A percentile compares a stretch with the other conserved stretches of the same genome.
Evolutionary conservation across 169 alveolate genomes (phyloP).

Genomic region (Cryptosporidium ryanae): DNA sequence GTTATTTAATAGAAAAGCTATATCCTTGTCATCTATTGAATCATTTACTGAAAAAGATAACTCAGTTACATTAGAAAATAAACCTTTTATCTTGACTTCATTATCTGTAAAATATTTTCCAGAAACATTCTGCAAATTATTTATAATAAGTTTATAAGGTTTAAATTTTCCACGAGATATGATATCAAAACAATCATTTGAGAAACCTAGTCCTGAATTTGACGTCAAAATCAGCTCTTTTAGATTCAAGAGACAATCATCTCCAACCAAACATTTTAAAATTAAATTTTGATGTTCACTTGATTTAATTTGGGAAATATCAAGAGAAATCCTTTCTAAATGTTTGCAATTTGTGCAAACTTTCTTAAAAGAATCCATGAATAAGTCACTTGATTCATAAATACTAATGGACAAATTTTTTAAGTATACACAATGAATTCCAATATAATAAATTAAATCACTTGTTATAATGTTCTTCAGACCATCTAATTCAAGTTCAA

Average conservation of each 20-base stretch:
- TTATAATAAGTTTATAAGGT: constrained; percentile 17
- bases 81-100: not conserved
- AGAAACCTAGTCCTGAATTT: constrained; percentile 24
- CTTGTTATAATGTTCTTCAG: constrained; percentile 49
- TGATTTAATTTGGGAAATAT: constrained; percentile 28
- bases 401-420: constrained; percentile 19
- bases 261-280: constrained; percentile 10
- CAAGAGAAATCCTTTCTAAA: not conserved
- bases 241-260: constrained; percentile 6
- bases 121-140: constrained; percentile 30
- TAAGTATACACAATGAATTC: not conserved
- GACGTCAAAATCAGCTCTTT: constrained; percentile 6
- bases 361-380: constrained; percentile 12
- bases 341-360: constrained; percentile 21
- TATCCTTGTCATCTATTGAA: constrained; percentile 15
- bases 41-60: constrained; percentile 48
- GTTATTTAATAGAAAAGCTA: constrained; percentile 14
- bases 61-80: constrained; percentile 10
- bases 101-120: not conserved
- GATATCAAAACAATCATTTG: constrained; percentile 13
- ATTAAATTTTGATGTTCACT: constrained; percentile 4
- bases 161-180: constrained; percentile 30
- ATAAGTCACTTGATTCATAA: constrained; percentile 24
- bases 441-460: constrained; percentile 49
- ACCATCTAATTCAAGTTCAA: constrained; percentile 56